phyloP scores from a whole-genome alignment of 2,329 filamentous ascomycete species.

The Thermothelomyces thermophilus region DNA sequence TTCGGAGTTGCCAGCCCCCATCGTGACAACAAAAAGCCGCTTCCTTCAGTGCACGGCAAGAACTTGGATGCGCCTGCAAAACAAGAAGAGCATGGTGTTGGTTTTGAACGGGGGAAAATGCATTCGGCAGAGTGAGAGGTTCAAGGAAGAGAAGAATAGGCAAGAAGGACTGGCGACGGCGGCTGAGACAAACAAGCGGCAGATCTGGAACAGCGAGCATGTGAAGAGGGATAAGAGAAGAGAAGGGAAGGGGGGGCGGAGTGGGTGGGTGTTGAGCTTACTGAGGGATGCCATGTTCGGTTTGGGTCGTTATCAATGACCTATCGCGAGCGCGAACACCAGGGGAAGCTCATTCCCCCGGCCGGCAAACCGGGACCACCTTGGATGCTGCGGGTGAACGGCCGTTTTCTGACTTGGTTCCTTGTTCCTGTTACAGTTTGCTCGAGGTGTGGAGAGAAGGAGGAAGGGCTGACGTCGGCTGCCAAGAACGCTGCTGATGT shows the following conservation, averaged over 20 bases:
- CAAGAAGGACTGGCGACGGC: too few species aligned
- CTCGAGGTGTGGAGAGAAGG: background rate
- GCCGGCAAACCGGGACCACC: slow-evolving; percentile 2
- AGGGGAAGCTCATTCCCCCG: background rate
- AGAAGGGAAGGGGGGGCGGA: slow-evolving; percentile 2
- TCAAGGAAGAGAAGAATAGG: too few species aligned
- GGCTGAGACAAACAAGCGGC: background rate
- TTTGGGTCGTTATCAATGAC: background rate
- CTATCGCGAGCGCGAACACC: background rate
- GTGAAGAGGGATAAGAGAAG: background rate
- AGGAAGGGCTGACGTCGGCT: slow-evolving; percentile 9
- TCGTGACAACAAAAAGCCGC: background rate
- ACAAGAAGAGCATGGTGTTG: background rate
- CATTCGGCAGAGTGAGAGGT: too few species aligned
- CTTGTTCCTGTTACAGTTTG: background rate
- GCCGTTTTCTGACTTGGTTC: slow-evolving; percentile 1
- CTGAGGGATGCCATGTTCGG: slow-evolving; percentile 28
- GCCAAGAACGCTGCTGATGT: slow-evolving; percentile 7
- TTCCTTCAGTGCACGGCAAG: background rate
- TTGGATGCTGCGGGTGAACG: slow-evolving; percentile 10
- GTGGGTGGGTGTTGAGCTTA: slow-evolving; percentile 26
- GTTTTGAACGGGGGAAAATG: too few species aligned
- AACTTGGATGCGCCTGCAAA: background rate
- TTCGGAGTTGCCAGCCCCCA: slow-evolving; percentile 3
- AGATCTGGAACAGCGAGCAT: background rate